Base-by-base conservation (phyloP, 345 rosid genomes). In the Euphorbia tirucalli region DNA sequence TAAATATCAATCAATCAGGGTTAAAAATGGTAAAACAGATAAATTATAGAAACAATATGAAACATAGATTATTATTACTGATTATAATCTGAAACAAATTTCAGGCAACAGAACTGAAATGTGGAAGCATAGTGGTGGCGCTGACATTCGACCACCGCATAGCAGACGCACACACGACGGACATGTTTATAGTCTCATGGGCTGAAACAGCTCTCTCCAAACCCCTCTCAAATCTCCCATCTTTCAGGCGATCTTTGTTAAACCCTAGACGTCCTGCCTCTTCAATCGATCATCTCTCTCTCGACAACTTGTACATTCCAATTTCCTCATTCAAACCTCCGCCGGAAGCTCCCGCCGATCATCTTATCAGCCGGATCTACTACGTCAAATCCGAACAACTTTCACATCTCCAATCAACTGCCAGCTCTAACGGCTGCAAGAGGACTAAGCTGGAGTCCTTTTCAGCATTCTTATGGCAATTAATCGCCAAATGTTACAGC, bases 171-270 rank as follows among this genome's bases (percentile, higher is more conserved):
- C 82, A 84, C 75, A 88, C 97, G 5, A 75, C 78, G 77, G 88
- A 92, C 78, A 84, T 92, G 91, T 89, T 91, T 71, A 83, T 89
- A 6, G 71, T 86, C 1, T 87, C 95, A 7, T 92, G 97, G 97
- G 86, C 95, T 1, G 87, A 87, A 68, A 71, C 77, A 52, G 82
- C 93, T 37, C 83, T 70, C 32, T 82, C 85, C 0, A 78, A 80
- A 24, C 80, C 87, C 22, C 73, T 85, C 7, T 84, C 90, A 27
- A 25, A 71, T 24, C 57, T 72, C 2, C 97, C 97, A n/a, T 83
- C 82, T 31, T 89, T 84, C 58, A 75, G 90, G 35, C 87, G 93
- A 66, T 87, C 95, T 46, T 70, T 87, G 5, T 72, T 89, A 2
- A 85, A 81, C 65, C 90, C 93, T 4, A 65, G 93, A 60, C 86